Conservation (phyloP, 371 early-diverging fungal species). For the Mucor sp. region DNA sequence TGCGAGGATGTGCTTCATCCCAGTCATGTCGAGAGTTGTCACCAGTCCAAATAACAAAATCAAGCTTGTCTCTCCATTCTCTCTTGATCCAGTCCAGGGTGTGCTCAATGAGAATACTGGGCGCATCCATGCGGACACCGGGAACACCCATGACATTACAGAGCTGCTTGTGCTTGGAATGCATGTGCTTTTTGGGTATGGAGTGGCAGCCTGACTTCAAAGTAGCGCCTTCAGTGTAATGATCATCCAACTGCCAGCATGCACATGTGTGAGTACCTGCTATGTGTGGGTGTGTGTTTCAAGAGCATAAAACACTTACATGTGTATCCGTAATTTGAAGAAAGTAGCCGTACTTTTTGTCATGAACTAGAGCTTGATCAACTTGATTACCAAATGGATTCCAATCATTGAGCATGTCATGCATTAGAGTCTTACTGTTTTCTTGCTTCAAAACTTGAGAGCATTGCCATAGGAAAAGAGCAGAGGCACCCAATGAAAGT, state of each 20-base stretch:
- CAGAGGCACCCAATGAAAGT: not conserved
- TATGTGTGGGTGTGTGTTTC: too few relatives aligned
- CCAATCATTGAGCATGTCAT: not conserved
- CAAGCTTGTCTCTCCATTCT: constrained; percentile 57
- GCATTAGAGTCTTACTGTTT: not conserved
- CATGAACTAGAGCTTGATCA: constrained; percentile 1
- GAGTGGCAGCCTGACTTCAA: constrained; percentile 56
- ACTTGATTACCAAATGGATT: not conserved
- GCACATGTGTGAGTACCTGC: too few relatives aligned
- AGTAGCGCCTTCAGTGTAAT: constrained; percentile 53
- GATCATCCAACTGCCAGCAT: constrained; percentile 42
- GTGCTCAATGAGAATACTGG: constrained; percentile 61
- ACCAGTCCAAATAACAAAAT: constrained; percentile 86
- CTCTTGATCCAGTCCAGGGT: constrained; percentile 68
- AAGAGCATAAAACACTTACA: constrained; percentile 22
- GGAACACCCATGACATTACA: constrained; percentile 50
- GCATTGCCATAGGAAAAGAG: constrained; percentile 7
- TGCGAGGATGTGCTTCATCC: constrained; percentile 38
- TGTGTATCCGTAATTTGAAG: constrained; percentile 80
- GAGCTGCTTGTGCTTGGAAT: constrained; percentile 1
- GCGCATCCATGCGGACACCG: constrained; percentile 71
- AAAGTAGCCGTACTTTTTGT: constrained; percentile 47
- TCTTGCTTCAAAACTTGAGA: not conserved
- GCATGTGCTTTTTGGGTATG: constrained; percentile 10
- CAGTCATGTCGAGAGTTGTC: constrained; percentile 78